Percentiles rank a stretch among this genome's conserved stretches.
Evolutionary conservation across 352 stramenopile genomes (phyloP).

Genomic region (Globisporangium rhizosaccharum): DNA sequence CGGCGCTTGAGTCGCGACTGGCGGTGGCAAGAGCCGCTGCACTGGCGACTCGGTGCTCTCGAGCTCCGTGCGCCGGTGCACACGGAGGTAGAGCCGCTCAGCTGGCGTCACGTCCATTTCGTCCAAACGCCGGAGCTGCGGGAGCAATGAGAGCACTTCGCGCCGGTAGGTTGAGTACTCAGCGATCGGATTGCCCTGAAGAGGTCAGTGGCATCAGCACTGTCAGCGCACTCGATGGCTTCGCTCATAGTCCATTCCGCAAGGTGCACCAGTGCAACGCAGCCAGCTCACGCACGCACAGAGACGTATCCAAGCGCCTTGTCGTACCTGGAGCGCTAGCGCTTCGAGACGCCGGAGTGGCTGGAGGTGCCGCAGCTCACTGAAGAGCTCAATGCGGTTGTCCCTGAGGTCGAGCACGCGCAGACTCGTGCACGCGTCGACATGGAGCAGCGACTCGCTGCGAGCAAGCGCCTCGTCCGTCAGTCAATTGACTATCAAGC

Average conservation of each 20-base stretch:
- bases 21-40: too few relatives aligned
- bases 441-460: constrained; percentile 41
- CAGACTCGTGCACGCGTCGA: constrained; percentile 22
- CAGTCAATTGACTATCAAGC: not conserved
- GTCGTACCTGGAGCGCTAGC: constrained; percentile 31
- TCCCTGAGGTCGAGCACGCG: constrained; percentile 32
- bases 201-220: not conserved
- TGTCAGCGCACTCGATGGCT: not conserved
- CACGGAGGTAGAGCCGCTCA: constrained; percentile 40
- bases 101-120: constrained; percentile 30
- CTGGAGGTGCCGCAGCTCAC: constrained; percentile 49
- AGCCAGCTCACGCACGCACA: not conserved
- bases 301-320: not conserved
- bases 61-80: constrained; percentile 41
- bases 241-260: too few relatives aligned
- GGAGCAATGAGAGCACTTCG: constrained; percentile 52
- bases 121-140: constrained; percentile 46
- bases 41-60: constrained; percentile 8
- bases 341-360: constrained; percentile 33
- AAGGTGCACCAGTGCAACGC: not conserved
- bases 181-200: constrained; percentile 52
- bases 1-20: not conserved
- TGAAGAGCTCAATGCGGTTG: constrained; percentile 48
- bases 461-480: not conserved
- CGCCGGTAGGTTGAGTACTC: constrained; percentile 30